Conservation (phyloP, 192 early-diverging fungal species). For the Entomortierella lignicola region DNA sequence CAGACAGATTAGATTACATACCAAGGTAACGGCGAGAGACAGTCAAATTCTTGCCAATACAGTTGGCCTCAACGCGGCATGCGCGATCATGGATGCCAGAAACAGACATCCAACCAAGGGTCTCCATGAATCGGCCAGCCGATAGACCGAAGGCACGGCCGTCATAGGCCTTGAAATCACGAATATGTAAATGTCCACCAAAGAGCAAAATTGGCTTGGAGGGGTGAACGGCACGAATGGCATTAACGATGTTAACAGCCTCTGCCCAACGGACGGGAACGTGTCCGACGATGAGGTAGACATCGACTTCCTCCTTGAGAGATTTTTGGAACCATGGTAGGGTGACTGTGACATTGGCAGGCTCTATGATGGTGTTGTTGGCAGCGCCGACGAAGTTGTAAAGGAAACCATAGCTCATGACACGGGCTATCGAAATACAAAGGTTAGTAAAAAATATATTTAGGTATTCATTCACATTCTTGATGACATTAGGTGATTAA, state of each 20-base stretch:
- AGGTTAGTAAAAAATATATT: too few species aligned
- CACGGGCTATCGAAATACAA: constrained; percentile 56
- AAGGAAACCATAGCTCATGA: constrained; percentile 64
- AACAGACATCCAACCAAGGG: constrained; percentile 66
- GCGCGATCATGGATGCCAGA: constrained; percentile 37
- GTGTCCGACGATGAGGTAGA: constrained; percentile 64
- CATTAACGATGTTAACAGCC: constrained; percentile 52
- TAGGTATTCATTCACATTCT: too few species aligned
- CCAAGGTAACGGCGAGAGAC: constrained; percentile 62
- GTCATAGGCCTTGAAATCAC: constrained; percentile 63
- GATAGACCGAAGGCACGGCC: constrained; percentile 56
- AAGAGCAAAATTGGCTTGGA: constrained; percentile 62
- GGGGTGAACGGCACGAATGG: constrained; percentile 61
- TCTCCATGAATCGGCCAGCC: constrained; percentile 67
- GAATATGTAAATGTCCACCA: constrained; percentile 66
- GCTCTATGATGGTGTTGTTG: constrained; percentile 47
- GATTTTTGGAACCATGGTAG: constrained; percentile 65
- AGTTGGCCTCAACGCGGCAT: constrained; percentile 35
- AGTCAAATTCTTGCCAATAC: constrained; percentile 52
- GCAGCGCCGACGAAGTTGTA: constrained; percentile 55
- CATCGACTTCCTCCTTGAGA: constrained; percentile 56
- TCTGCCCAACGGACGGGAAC: constrained; percentile 58
- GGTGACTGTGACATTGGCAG: constrained; percentile 58
- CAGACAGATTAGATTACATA: neutral
- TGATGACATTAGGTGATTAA: neutral